Percentiles rank a stretch among this genome's conserved stretches.
These are phyloP conservation scores for Xanthoconium purpureum DNA, from an alignment of 768 basidiomycete genomes.

Conservation along the genomic window DNA sequence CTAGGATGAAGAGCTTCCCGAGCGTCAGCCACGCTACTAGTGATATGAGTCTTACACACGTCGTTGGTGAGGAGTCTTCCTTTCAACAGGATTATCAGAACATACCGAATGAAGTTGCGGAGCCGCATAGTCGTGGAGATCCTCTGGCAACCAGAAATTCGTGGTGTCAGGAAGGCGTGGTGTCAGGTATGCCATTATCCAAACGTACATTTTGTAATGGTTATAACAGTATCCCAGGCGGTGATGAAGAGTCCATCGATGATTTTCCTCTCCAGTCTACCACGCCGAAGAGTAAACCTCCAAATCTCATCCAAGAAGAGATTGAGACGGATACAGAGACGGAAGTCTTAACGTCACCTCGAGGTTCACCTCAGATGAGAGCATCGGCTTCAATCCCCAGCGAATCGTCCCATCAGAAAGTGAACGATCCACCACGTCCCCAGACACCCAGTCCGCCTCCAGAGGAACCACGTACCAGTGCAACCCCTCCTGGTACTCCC, in stretches of 20 bases:
- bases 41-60: conserved; percentile 23
- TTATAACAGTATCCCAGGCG: conserved; percentile 27
- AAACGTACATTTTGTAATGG: background rate
- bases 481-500: conserved; percentile 28
- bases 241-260: conserved; percentile 36
- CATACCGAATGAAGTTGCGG: conserved; percentile 27
- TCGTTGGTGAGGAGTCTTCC: conserved; percentile 23
- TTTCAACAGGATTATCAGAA: conserved; percentile 27
- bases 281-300: conserved; percentile 24
- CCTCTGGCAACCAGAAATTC: conserved; percentile 14
- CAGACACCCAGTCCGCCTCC: background rate
- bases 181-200: conserved; percentile 17
- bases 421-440: conserved; percentile 16
- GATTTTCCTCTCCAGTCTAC: conserved; percentile 25
- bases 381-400: conserved; percentile 2
- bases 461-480: conserved; percentile 10
- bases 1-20: conserved; percentile 35
- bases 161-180: conserved; percentile 16
- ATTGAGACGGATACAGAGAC: conserved; percentile 25
- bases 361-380: conserved; percentile 15
- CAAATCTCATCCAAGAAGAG: conserved; percentile 13
- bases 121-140: conserved; percentile 24
- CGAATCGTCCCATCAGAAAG: conserved; percentile 17
- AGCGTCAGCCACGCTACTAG: conserved; percentile 14
- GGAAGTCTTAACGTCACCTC: conserved; percentile 25